A percentile compares a stretch with the other conserved stretches of the same genome.
Evolutionary conservation across 805 yeast genomes (phyloP).

Genomic region (Cyberlindnera maritima): DNA sequence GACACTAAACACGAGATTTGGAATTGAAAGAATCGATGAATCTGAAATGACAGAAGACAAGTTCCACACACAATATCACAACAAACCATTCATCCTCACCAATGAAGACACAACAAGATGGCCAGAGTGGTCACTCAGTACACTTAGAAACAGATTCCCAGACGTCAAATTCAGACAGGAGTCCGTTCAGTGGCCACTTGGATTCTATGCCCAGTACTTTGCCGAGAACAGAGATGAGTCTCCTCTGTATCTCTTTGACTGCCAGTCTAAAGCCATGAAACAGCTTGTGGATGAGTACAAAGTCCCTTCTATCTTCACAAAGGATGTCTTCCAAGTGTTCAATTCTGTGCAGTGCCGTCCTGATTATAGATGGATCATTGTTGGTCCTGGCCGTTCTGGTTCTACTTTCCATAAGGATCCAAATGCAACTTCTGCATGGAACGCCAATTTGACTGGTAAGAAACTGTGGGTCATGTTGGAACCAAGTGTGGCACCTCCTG

Average conservation of each 20-base stretch:
- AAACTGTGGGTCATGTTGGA: slow-evolving; percentile 91
- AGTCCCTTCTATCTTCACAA: slow-evolving; percentile 51
- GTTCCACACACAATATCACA: slow-evolving; percentile 46
- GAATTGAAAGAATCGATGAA: slow-evolving; percentile 56
- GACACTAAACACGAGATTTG: slow-evolving; percentile 25
- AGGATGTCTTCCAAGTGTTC: slow-evolving; percentile 63
- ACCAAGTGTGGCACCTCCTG: slow-evolving; percentile 75
- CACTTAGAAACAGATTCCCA: slow-evolving; percentile 52
- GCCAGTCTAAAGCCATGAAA: slow-evolving; percentile 66
- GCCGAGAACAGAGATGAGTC: slow-evolving; percentile 68
- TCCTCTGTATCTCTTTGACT: slow-evolving; percentile 84
- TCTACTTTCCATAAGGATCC: slow-evolving; percentile 95
- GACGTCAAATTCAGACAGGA: slow-evolving; percentile 75
- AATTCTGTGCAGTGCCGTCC: slow-evolving; percentile 57
- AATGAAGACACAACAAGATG: slow-evolving; percentile 38
- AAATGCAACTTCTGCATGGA: slow-evolving; percentile 89
- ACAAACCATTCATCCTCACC: slow-evolving; percentile 63
- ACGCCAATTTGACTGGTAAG: slow-evolving; percentile 67
- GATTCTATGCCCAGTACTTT: slow-evolving; percentile 60
- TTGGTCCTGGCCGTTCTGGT: slow-evolving; percentile 81
- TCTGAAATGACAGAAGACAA: slow-evolving; percentile 36
- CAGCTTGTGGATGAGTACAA: slow-evolving; percentile 50
- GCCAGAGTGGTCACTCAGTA: slow-evolving; percentile 63
- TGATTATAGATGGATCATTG: slow-evolving; percentile 88
- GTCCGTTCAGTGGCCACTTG: slow-evolving; percentile 74